Conservation (phyloP, 352 stramenopile genomes). For the Phytophthora citrophthora region DNA sequence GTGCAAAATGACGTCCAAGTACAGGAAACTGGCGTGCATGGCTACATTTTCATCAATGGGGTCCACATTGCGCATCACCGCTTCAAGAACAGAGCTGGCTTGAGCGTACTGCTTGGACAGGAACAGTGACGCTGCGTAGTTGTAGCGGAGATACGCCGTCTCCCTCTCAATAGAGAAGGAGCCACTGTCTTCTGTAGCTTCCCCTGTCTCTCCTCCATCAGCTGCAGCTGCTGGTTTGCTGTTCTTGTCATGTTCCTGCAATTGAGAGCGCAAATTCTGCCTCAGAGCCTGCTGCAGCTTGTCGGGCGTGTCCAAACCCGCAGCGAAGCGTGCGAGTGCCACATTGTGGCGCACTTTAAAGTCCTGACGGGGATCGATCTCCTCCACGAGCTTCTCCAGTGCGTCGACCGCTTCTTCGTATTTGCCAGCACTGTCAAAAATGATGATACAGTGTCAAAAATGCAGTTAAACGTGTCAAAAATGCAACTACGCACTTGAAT, state of each 20-base stretch:
- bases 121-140: slow-evolving; percentile 88
- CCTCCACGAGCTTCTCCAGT: slow-evolving; percentile 82
- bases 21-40: slow-evolving; percentile 94
- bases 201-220: slow-evolving; percentile 30
- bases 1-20: slow-evolving; percentile 92
- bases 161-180: slow-evolving; percentile 84
- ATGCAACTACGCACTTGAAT: slow-evolving; percentile 71
- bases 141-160: slow-evolving; percentile 90
- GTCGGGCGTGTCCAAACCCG: slow-evolving; percentile 59
- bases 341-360: slow-evolving; percentile 90
- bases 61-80: slow-evolving; percentile 90
- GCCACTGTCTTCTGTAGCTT: slow-evolving; percentile 23
- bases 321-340: slow-evolving; percentile 71
- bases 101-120: slow-evolving; percentile 92
- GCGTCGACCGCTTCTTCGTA: slow-evolving; percentile 87
- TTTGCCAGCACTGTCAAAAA: slow-evolving; percentile 68
- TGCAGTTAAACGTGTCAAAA: slow-evolving; percentile 8
- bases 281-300: slow-evolving; percentile 84
- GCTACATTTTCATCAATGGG: slow-evolving; percentile 91
- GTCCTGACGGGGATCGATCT: slow-evolving; percentile 77
- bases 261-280: slow-evolving; percentile 63
- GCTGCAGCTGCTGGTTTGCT: slow-evolving; percentile 12
- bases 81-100: slow-evolving; percentile 83
- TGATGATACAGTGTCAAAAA: slow-evolving; percentile 2
- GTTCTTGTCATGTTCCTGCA: slow-evolving; percentile 59